Base-by-base conservation (phyloP, 2,329 filamentous ascomycete genomes). In the Talaromyces funiculosus region DNA sequence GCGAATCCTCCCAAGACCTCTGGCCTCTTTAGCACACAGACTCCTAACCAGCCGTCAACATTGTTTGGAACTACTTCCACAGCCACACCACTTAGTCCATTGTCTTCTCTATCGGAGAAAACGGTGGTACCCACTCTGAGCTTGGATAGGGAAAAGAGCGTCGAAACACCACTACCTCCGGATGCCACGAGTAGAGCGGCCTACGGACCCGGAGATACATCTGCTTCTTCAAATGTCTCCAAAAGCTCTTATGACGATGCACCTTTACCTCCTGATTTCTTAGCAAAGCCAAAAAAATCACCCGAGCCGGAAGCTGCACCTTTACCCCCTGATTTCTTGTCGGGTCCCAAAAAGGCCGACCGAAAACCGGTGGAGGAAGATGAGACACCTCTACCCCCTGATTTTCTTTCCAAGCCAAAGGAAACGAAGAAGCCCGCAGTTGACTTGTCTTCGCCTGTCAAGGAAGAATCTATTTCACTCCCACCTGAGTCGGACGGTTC, bases 121-220 rank as follows among this genome's bases (percentile, higher is more conserved):
- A 74, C 70, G 14, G 67, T 64, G 38, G 45, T 66, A 43, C 66
- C 65, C 56, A 63, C 64, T 64, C 54, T 69, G 57, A 66, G 68
- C 20, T 70, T 75, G 26, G 78, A 73, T 59, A 68, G 68, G 60
- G 65, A 66, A 18, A 66, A 71, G 38, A 62, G 71, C 26, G 59
- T 71, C 8, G 73, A 77, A 63, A 63, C 72, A 9, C 79, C 79
- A 9, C 67, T 81, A 37, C 79, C 79, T 4, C 79, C 79, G 16
- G 78, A 81, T 42, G 64, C 79, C 4, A 78, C 76, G n/a, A 81
- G 76, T 62, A 79, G 75, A 66, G 72, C 71, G 38, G 71, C 65
- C 12, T 81, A 80, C 66, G 74, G 74, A 8, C 73, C 78, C 26
- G 78, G 78, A 4, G 79, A 81, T 61, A 80, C 78, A n/a, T 79